Percentiles rank a stretch among this genome's conserved stretches.
phyloP scores from a whole-genome alignment of 495 filamentous ascomycete species.

The Aspergillus egyptiacus region DNA sequence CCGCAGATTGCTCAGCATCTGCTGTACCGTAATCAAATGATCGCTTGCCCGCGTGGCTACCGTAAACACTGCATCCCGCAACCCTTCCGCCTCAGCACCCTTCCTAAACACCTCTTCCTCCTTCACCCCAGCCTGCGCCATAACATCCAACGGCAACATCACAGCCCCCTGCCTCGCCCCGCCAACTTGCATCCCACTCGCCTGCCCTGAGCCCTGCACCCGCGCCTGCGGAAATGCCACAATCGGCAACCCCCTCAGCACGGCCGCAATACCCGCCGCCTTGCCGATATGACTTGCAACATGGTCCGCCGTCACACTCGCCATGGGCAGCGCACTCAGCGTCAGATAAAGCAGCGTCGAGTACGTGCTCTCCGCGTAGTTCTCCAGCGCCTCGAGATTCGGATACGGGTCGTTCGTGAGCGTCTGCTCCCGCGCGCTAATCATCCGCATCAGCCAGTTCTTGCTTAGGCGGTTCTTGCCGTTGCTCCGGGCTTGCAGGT shows the following conservation, averaged over 20 bases:
- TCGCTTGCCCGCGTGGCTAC: slow-evolving; percentile 92
- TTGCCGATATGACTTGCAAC: slow-evolving; percentile 92
- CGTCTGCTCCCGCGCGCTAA: slow-evolving; percentile 73
- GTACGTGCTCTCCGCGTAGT: slow-evolving; percentile 91
- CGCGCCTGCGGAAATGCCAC: slow-evolving; percentile 68
- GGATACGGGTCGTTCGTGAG: slow-evolving; percentile 79
- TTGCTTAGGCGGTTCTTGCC: slow-evolving; percentile 59
- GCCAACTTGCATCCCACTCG: slow-evolving; percentile 25
- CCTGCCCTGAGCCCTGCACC: slow-evolving; percentile 37
- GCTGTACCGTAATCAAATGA: slow-evolving; percentile 86
- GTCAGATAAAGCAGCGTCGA: slow-evolving; percentile 88
- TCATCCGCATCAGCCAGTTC: slow-evolving; percentile 73
- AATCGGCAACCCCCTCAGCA: slow-evolving; percentile 76
- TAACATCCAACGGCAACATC: slow-evolving; percentile 80
- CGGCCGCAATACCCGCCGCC: slow-evolving; percentile 77
- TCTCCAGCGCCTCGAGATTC: slow-evolving; percentile 66
- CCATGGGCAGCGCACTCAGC: slow-evolving; percentile 66
- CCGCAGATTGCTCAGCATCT: slow-evolving; percentile 77
- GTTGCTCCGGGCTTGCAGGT: slow-evolving; percentile 51
- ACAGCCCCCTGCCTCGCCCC: slow-evolving; percentile 56
- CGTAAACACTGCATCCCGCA: slow-evolving; percentile 83
- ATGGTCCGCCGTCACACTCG: slow-evolving; percentile 82
- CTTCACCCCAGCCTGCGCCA: slow-evolving; percentile 69
- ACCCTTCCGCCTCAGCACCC: slow-evolving; percentile 68
- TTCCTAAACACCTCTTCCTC: slow-evolving; percentile 84